Conservation (phyloP, 2,329 filamentous ascomycete species). For the Phoma sp. region DNA sequence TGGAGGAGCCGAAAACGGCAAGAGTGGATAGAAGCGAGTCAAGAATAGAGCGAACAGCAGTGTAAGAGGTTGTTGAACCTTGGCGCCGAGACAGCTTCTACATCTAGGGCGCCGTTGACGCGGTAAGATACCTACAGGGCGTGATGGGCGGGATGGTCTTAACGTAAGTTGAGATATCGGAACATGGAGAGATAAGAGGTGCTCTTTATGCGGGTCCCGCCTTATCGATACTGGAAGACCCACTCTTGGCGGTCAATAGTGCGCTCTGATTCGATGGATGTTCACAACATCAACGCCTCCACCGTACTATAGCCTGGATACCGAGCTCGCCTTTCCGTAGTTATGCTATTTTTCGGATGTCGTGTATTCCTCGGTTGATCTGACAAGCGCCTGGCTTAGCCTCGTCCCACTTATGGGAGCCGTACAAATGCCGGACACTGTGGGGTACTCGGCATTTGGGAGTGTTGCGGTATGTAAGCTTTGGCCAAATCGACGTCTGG, state of each 20-base stretch:
- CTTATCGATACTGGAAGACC: conserved; percentile 12
- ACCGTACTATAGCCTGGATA: background rate
- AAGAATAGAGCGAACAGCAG: conserved; percentile 1
- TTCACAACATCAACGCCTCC: background rate
- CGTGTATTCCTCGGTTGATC: conserved; percentile 3
- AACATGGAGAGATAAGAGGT: conserved; percentile 10
- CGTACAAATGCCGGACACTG: background rate
- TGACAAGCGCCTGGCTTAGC: background rate
- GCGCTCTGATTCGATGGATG: background rate
- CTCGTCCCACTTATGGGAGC: background rate
- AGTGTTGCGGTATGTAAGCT: background rate
- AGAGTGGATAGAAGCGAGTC: conserved; percentile 15
- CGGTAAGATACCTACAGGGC: conserved; percentile 18
- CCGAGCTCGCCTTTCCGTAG: conserved; percentile 1
- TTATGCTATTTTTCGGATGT: background rate
- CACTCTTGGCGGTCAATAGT: background rate
- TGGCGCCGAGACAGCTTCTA: conserved; percentile 31
- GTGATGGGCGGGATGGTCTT: conserved; percentile 8
- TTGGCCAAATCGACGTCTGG: background rate
- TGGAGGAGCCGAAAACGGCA: conserved; percentile 15
- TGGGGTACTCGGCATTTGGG: background rate
- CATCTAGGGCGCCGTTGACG: conserved; percentile 16
- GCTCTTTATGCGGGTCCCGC: background rate
- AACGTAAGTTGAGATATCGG: conserved; percentile 33
- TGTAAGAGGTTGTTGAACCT: conserved; percentile 22